A percentile compares a stretch with the other conserved stretches of the same genome.
These are phyloP conservation scores for Stephania japonica DNA, from an alignment of 164 flowering plant genomes.

Conservation along the genomic window DNA sequence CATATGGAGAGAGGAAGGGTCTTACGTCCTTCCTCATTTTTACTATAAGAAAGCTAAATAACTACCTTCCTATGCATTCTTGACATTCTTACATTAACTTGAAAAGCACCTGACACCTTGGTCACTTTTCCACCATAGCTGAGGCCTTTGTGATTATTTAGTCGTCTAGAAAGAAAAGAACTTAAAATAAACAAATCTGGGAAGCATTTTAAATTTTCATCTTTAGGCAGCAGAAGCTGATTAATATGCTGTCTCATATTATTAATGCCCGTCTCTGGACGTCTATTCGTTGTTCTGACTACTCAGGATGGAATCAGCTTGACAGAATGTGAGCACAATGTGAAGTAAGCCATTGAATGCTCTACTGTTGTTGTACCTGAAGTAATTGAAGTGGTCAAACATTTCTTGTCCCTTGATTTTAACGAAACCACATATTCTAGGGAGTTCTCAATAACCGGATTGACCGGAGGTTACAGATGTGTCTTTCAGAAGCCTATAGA, in stretches of 20 bases:
- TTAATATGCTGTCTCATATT: neutral
- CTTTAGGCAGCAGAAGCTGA: neutral
- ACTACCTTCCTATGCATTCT: no score
- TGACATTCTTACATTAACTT: no score
- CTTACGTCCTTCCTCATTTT: no score
- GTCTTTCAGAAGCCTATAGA: constrained; percentile 77
- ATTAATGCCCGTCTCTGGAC: neutral
- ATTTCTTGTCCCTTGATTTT: constrained; percentile 2
- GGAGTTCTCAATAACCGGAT: constrained; percentile 79
- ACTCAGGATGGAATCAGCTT: constrained; percentile 68
- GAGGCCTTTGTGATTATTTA: neutral
- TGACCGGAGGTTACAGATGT: constrained; percentile 84
- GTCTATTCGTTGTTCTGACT: neutral
- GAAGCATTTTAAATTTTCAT: neutral
- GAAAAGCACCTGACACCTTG: neutral
- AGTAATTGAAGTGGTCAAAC: neutral
- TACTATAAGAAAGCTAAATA: no score
- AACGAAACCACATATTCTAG: constrained; percentile 28
- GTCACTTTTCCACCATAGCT: neutral
- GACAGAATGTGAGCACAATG: constrained; percentile 58
- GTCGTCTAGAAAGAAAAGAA: neutral
- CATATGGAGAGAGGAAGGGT: no score
- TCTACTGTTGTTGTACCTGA: neutral
- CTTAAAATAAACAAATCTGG: neutral
- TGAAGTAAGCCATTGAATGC: constrained; percentile 44